Base-by-base conservation (phyloP, 805 yeast genomes). In the Scheffersomyces ergatensis region DNA sequence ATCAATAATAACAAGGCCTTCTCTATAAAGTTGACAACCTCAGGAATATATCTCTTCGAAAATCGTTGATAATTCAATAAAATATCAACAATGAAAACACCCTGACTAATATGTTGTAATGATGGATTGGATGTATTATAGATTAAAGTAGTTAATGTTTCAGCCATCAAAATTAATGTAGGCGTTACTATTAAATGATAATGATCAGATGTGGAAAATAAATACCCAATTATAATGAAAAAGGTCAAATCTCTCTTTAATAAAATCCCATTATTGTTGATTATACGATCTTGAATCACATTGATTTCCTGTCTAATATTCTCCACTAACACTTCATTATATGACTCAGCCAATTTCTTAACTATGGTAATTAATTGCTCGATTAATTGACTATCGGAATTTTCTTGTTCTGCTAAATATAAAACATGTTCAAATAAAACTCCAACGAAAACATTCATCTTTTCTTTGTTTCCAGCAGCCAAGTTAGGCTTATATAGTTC, bases 151-250 rank as follows among this genome's bases (percentile, higher is more conserved):
- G 61, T 50, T 40, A 92, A 64, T 12, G 79, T 69, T 60, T 88
- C 92, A 36, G 83, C 77, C 70, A 89, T 79, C 30, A 88, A 63
- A 25, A 93, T 76, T 23, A 79, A 67, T 2, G 92, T 76, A 3
- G 97, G 96, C 0, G 97, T 90, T 4, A 83, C 90, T 9, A 93
- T 85, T 44, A 89, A 72, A 69, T 93, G 99, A 63, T 86, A 92
- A 57, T 89, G 90, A 69, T 93, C 99, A 0, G 99, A 93, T 0
- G 97, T 89, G 0, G 99, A 90, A 57, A 85, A 93, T 4, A 89
- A 58, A 39, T 75, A 70, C 5, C 97, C 97, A 42, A 90, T 72
- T 4, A 89, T 52, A 0, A 81, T 71, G 54, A 83, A 86, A 44
- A 85, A 77, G 5, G 87, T 62, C 43, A 89, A 62, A 55, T 89